Base-by-base conservation (phyloP, 1,284 basidiomycete species). In the Pseudozyma hubeiensis region DNA sequence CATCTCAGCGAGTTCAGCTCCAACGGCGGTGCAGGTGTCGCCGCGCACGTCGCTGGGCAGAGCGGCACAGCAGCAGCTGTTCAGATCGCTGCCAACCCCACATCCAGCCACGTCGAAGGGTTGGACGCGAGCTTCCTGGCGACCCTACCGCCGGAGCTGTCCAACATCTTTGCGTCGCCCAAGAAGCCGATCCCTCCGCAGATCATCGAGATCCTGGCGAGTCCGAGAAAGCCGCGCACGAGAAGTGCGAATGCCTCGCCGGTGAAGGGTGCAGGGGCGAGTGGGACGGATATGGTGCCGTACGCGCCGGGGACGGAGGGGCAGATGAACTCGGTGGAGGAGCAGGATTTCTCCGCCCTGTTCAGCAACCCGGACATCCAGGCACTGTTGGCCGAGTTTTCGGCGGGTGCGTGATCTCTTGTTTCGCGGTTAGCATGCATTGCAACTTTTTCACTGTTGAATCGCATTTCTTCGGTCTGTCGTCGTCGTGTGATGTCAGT, bases 1-100 rank as follows among this genome's bases (percentile, higher is more conserved):
- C 76, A 82, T 13, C 63, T 81, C 31, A 47, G 56, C 30, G 71
- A 68, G 10, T 82, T 82, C 43, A 77, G 72, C 35, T 53, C 58
- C 16, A 49, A 47, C 11, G 80, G 81, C 7, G 66, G 75, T 5
- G 56, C 53, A 5, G 81, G 80, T 3, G 46, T 82, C 8, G 80
- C 81, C 8, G 80, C 81, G 16, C 80, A 81, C 39, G 69, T 79
- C 1, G 56, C 62, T 4, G 59, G 52, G 0, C 30, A 41, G 29
- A 47, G 51, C n/a, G 62, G 50, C 0, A 35, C 45, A 0, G 56
- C 48, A 29, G 55, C 69, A 0, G 59, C 69, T 9, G 56, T 67
- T 4, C 41, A 46, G 40, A 57, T 62, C 4, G 59, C 53, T 14
- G 46, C 51, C n/a, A 29, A 46, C 9, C 4, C 30, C 4, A 31